Evolutionary conservation across 495 filamentous ascomycete species (phyloP).

Genomic region (Aspergillus baeticus): DNA sequence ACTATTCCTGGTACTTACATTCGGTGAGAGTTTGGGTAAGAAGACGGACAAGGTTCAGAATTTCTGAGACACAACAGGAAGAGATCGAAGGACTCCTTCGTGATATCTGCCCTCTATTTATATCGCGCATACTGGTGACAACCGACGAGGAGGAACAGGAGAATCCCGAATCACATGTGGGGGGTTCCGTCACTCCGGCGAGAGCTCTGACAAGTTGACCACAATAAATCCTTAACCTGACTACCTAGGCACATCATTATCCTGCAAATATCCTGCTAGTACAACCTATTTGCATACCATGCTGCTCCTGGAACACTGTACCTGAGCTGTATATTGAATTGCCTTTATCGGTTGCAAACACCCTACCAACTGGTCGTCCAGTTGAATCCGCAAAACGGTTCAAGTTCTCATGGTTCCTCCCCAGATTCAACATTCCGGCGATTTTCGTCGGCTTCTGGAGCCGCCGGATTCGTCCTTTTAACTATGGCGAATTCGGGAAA

Average conservation of each 20-base stretch:
- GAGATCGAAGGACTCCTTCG: not conserved
- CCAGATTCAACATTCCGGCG: constrained; percentile 21
- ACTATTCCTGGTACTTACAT: constrained; percentile 7
- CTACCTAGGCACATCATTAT: not conserved
- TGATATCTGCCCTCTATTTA: not conserved
- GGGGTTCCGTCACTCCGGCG: constrained; percentile 2
- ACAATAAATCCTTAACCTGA: not conserved
- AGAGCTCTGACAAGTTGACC: not conserved
- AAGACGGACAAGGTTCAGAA: not conserved
- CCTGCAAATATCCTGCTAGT: not conserved
- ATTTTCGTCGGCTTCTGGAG: constrained; percentile 19
- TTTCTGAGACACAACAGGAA: not conserved
- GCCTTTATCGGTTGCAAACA: no score
- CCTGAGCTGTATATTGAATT: no score
- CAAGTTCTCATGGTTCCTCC: no score
- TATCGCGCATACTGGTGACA: not conserved
- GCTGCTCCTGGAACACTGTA: no score
- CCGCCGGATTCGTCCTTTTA: constrained; percentile 15
- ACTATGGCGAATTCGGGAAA: constrained; percentile 23
- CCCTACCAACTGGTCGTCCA: no score
- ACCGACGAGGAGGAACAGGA: not conserved
- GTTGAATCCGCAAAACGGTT: not conserved
- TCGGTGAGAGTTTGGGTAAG: not conserved
- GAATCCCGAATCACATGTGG: constrained; percentile 24
- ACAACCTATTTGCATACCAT: no score